phyloP scores from a whole-genome alignment of 1,139 yeast genomes.

The Nematodospora anomalae region DNA sequence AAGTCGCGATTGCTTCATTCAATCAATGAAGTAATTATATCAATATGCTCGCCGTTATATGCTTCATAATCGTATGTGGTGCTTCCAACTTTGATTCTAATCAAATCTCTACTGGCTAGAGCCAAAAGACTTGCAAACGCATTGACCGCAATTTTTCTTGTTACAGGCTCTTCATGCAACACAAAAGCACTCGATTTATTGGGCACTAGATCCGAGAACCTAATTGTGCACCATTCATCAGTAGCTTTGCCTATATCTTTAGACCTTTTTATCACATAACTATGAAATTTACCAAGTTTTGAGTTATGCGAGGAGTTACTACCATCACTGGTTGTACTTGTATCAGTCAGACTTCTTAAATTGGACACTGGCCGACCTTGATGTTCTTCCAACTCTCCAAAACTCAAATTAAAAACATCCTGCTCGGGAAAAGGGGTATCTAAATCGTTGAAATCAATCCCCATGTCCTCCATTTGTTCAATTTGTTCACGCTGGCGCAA shows the following conservation, averaged over 20 bases:
- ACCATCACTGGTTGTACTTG: not conserved
- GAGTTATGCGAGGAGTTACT: not conserved
- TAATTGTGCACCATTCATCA: conserved; percentile 5
- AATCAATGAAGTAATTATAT: conserved; percentile 2
- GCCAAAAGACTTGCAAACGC: conserved; percentile 42
- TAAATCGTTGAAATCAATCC: conserved; percentile 1
- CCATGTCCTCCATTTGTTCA: not conserved
- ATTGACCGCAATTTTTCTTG: conserved; percentile 33
- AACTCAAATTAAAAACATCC: conserved; percentile 8
- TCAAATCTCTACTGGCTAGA: conserved; percentile 26
- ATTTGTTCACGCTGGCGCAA: conserved; percentile 1
- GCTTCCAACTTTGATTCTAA: conserved; percentile 5
- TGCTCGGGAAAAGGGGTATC: conserved; percentile 2
- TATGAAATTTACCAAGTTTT: conserved; percentile 8
- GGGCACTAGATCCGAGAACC: conserved; percentile 22
- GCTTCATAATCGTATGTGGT: not conserved
- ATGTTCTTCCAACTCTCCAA: conserved; percentile 3
- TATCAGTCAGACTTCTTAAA: not conserved
- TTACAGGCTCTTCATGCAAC: conserved; percentile 17
- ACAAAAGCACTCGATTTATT: conserved; percentile 7
- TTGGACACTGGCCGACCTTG: not conserved
- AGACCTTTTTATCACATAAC: conserved; percentile 7
- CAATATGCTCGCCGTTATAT: conserved; percentile 4
- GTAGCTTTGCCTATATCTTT: conserved; percentile 1
- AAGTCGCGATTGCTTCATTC: too few relatives aligned